Evolutionary conservation across 2,329 filamentous ascomycete genomes (phyloP).

Genomic region (Penicillium carneum): DNA sequence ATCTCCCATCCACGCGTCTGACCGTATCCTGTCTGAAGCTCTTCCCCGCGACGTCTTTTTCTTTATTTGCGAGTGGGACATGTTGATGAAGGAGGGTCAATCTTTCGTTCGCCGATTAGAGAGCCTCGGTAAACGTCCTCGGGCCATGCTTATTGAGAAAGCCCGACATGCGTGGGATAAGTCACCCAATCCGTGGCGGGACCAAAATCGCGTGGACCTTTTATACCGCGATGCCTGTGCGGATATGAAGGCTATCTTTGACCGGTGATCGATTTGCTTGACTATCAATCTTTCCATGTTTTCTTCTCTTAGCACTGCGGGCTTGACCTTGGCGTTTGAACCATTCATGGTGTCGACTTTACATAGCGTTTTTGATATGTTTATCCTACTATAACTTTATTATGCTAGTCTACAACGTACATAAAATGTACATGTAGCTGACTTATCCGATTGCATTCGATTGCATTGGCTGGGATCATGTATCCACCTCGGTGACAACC

Average conservation of each 20-base stretch:
- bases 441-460: neutral
- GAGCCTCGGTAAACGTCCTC: constrained; percentile 53
- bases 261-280: constrained; percentile 27
- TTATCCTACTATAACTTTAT: neutral
- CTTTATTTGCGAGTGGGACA: constrained; percentile 71
- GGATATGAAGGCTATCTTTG: constrained; percentile 54
- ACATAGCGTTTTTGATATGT: constrained; percentile 15
- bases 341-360: constrained; percentile 17
- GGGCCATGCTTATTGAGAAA: constrained; percentile 55
- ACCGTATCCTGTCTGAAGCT: constrained; percentile 59
- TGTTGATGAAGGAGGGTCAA: constrained; percentile 68
- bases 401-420: neutral
- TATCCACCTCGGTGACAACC: no score
- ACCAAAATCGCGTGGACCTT: constrained; percentile 52
- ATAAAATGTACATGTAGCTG: neutral
- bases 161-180: constrained; percentile 60
- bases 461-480: no score
- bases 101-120: constrained; percentile 53
- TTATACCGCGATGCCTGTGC: constrained; percentile 55
- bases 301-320: constrained; percentile 15
- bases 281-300: constrained; percentile 13
- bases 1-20: constrained; percentile 64
- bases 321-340: constrained; percentile 13
- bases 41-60: constrained; percentile 68
- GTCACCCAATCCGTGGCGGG: constrained; percentile 56